A percentile compares a stretch with the other conserved stretches of the same genome.
phyloP scores from a whole-genome alignment of 768 basidiomycete genomes.

The Lyophyllum decastes region DNA sequence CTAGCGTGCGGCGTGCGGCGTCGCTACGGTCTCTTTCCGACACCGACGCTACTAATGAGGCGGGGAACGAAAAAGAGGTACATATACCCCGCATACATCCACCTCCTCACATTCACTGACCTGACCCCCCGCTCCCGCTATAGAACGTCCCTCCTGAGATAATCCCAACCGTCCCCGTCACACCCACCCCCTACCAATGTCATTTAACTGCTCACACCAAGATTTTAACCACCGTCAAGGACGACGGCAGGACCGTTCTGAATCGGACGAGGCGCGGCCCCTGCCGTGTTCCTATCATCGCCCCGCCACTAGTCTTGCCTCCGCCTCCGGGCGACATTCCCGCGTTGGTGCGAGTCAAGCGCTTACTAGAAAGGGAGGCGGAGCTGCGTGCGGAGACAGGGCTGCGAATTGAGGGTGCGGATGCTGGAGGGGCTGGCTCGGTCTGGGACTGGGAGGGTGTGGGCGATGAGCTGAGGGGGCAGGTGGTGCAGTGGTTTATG shows the following conservation, averaged over 20 bases:
- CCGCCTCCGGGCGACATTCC: conserved; percentile 37
- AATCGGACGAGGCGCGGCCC: background rate
- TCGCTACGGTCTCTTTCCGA: conserved; percentile 35
- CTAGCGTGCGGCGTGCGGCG: conserved; percentile 41
- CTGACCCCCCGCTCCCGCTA: background rate
- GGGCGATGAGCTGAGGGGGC: conserved; percentile 31
- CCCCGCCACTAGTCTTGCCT: conserved; percentile 44
- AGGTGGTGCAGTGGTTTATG: conserved; percentile 47
- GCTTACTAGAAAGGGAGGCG: conserved; percentile 44
- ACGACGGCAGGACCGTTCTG: background rate
- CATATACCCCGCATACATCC: background rate
- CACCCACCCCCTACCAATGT: conserved; percentile 1
- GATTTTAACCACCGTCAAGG: too few relatives aligned
- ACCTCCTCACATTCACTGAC: background rate
- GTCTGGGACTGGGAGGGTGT: conserved; percentile 20
- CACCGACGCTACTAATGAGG: background rate
- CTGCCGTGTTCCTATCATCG: conserved; percentile 49
- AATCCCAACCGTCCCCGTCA: conserved; percentile 4
- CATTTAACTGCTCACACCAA: too few relatives aligned
- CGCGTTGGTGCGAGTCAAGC: conserved; percentile 43
- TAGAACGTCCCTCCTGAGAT: background rate
- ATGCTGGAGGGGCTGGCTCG: background rate
- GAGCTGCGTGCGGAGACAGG: conserved; percentile 21
- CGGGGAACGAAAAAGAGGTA: background rate
- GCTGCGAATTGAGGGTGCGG: background rate